These are phyloP conservation scores for Urostyla sp. DNA, from an alignment of 73 alveolate species.

Conservation along the genomic window DNA sequence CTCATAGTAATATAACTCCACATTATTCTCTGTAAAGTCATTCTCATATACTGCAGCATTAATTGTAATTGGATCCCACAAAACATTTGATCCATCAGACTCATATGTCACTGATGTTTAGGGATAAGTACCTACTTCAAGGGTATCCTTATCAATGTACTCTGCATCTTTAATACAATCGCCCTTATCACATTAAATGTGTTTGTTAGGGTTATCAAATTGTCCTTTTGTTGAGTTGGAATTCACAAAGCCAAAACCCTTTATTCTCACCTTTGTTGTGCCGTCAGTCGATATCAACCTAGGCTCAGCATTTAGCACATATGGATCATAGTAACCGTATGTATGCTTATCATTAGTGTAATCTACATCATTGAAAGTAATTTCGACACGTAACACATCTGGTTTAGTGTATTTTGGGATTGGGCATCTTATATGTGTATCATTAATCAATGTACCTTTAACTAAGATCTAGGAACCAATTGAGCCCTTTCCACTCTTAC, in stretches of 20 bases:
- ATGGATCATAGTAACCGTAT: slow-evolving; percentile 94
- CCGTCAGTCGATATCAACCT: slow-evolving; percentile 85
- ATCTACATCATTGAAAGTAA: slow-evolving; percentile 88
- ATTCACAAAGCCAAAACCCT: slow-evolving; percentile 94
- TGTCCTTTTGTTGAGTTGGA: slow-evolving; percentile 75
- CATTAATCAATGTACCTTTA: slow-evolving; percentile 67
- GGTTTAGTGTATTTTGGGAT: slow-evolving; percentile 89
- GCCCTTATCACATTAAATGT: slow-evolving; percentile 72
- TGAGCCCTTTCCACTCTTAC: no score
- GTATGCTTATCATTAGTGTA: slow-evolving; percentile 79
- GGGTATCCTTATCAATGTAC: slow-evolving; percentile 75
- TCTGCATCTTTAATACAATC: slow-evolving; percentile 79
- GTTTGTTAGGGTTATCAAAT: slow-evolving; percentile 56
- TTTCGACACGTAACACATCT: slow-evolving; percentile 84
- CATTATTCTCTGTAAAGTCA: slow-evolving; percentile 83
- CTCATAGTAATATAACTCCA: slow-evolving; percentile 82
- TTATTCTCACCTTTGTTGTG: slow-evolving; percentile 79
- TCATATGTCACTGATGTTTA: slow-evolving; percentile 64
- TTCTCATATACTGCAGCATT: slow-evolving; percentile 91
- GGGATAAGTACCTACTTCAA: slow-evolving; percentile 77
- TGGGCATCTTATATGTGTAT: slow-evolving; percentile 68
- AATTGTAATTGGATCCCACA: slow-evolving; percentile 81
- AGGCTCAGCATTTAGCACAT: slow-evolving; percentile 86
- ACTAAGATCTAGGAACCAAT: slow-evolving; percentile 65
- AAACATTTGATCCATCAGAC: slow-evolving; percentile 66